Evolutionary conservation across 352 stramenopile genomes (phyloP).

Genomic region (Hyphochytrium catenoides): DNA sequence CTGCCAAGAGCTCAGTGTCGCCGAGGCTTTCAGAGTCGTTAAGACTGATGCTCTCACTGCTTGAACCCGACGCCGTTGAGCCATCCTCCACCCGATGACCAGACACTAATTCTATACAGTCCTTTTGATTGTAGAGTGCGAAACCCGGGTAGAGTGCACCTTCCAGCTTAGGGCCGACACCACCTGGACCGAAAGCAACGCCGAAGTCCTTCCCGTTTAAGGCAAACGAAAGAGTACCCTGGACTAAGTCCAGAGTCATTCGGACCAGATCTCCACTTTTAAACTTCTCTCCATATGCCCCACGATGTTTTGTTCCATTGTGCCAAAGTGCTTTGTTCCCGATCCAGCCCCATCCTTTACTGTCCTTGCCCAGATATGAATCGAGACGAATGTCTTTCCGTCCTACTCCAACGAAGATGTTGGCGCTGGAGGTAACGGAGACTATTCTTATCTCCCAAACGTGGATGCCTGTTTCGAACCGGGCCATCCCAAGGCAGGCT

Average conservation of each 20-base stretch:
- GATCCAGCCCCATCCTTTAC: constrained; percentile 68
- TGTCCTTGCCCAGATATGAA: constrained; percentile 72
- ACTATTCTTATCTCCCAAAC: constrained; percentile 65
- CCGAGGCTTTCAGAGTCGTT: background rate
- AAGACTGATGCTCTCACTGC: constrained; percentile 1
- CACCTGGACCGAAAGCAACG: constrained; percentile 57
- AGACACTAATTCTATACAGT: constrained; percentile 53
- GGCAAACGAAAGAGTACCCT: constrained; percentile 53
- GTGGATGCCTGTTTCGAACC: constrained; percentile 51
- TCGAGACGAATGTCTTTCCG: constrained; percentile 52
- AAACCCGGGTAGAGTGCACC: constrained; percentile 59
- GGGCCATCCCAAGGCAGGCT: constrained; percentile 51
- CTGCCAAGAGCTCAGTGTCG: background rate
- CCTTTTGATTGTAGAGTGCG: constrained; percentile 59
- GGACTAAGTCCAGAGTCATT: constrained; percentile 49
- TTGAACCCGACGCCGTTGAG: constrained; percentile 10
- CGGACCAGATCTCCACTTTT: constrained; percentile 55
- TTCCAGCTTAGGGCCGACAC: constrained; percentile 51
- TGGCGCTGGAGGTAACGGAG: constrained; percentile 60
- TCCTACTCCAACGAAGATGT: constrained; percentile 64
- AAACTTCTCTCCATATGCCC: constrained; percentile 69
- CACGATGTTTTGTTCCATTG: constrained; percentile 64
- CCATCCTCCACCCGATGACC: constrained; percentile 53
- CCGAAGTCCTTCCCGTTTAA: constrained; percentile 66
- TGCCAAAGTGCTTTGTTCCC: constrained; percentile 66